Conservation (phyloP, 495 filamentous ascomycete species). For the Aspergillus avenaceus region DNA sequence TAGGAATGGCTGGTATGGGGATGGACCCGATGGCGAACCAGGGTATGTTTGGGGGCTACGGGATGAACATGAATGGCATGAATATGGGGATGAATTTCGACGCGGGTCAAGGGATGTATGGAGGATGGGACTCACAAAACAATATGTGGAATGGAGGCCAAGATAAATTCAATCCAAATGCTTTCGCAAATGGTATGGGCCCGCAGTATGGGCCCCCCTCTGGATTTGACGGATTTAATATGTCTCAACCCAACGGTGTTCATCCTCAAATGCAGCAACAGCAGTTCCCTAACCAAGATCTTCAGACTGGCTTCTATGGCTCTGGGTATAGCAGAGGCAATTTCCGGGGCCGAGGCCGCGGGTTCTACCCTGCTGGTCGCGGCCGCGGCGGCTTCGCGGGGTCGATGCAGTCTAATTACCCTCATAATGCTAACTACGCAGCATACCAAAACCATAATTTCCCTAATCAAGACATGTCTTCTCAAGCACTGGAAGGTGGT, state of each 20-base stretch:
- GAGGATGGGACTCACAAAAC: conserved; percentile 59
- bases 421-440: conserved; percentile 33
- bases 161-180: conserved; percentile 65
- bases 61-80: conserved; percentile 92
- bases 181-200: conserved; percentile 75
- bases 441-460: conserved; percentile 29
- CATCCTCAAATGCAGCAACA: conserved; percentile 50
- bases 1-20: conserved; percentile 73
- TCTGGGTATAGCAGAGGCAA: conserved; percentile 51
- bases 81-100: conserved; percentile 75
- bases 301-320: conserved; percentile 61
- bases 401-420: conserved; percentile 30
- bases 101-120: conserved; percentile 57
- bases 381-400: conserved; percentile 52
- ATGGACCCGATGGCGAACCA: conserved; percentile 89
- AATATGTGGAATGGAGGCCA: conserved; percentile 71
- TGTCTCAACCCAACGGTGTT: conserved; percentile 54
- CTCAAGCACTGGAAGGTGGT: conserved; percentile 22
- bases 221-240: conserved; percentile 72
- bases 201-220: conserved; percentile 79
- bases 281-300: conserved; percentile 53
- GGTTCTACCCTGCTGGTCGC: conserved; percentile 44
- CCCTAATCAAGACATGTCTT: conserved; percentile 19
- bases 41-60: conserved; percentile 83
- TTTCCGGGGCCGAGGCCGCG: conserved; percentile 65